These are phyloP conservation scores for Salix purpurea DNA, from an alignment of 345 rosid genomes.

Conservation along the genomic window DNA sequence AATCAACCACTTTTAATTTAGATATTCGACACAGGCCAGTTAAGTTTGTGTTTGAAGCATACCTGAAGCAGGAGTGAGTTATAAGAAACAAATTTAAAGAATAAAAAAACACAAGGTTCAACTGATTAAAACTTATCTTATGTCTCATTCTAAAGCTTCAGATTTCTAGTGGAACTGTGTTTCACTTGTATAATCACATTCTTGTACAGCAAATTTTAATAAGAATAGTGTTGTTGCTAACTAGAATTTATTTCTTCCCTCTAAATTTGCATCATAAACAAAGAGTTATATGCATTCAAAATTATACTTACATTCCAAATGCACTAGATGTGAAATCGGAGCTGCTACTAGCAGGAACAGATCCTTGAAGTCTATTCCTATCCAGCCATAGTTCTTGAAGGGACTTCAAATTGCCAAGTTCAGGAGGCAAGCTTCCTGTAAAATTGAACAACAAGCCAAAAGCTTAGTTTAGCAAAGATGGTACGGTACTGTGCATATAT, in stretches of 20 bases:
- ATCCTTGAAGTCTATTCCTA: conserved; percentile 84
- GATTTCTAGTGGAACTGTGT: background rate
- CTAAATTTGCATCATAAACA: background rate
- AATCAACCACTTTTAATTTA: conserved; percentile 65
- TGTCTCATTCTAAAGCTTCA: background rate
- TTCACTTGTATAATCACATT: background rate
- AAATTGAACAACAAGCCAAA: background rate
- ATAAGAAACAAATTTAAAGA: background rate
- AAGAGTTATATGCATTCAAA: background rate
- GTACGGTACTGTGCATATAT: background rate
- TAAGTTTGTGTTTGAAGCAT: conserved; percentile 46
- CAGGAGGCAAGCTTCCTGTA: conserved; percentile 70
- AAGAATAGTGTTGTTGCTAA: background rate
- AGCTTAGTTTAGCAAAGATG: background rate
- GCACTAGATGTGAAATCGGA: conserved; percentile 26
- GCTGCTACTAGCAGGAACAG: conserved; percentile 50
- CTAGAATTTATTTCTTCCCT: background rate
- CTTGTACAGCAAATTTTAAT: background rate
- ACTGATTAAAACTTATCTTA: background rate
- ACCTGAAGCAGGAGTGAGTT: conserved; percentile 37
- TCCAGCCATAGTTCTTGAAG: conserved; percentile 79
- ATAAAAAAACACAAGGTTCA: background rate
- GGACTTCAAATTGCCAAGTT: conserved; percentile 67
- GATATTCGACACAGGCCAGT: conserved; percentile 76
- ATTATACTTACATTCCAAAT: conserved; percentile 50